phyloP scores from a whole-genome alignment of 805 yeast species.

The Candida succiphila region DNA sequence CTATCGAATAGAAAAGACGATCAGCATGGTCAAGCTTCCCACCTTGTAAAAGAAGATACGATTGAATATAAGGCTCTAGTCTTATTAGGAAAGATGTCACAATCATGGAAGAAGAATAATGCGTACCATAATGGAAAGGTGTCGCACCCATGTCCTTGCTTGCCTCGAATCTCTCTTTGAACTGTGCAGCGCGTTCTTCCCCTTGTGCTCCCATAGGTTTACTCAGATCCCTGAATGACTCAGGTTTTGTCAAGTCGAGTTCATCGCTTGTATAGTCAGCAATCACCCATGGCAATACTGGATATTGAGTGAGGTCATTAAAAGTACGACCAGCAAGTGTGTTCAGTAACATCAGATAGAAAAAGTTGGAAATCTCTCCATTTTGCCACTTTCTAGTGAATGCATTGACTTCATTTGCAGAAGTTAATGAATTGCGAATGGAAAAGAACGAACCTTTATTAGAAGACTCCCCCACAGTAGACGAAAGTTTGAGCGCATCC shows the following conservation, averaged over 20 bases:
- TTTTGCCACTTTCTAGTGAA: conserved; percentile 64
- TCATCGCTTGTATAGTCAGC: conserved; percentile 69
- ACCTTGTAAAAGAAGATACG: conserved; percentile 72
- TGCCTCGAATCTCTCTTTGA: conserved; percentile 66
- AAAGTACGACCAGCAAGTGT: conserved; percentile 84
- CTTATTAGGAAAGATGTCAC: conserved; percentile 75
- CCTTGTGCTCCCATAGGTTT: conserved; percentile 93
- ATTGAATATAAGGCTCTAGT: conserved; percentile 70
- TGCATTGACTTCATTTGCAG: conserved; percentile 34
- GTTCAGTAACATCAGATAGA: conserved; percentile 69
- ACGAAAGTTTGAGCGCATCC: conserved; percentile 42
- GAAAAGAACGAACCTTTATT: too few species aligned
- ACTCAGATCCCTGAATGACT: conserved; percentile 60
- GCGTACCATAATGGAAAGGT: conserved; percentile 89
- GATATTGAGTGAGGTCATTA: conserved; percentile 84
- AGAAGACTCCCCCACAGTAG: conserved; percentile 10
- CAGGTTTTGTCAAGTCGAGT: conserved; percentile 55
- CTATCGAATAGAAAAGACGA: conserved; percentile 62
- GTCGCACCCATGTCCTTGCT: conserved; percentile 53
- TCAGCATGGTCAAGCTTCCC: conserved; percentile 89
- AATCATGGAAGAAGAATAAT: conserved; percentile 90
- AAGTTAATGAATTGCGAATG: conserved; percentile 17
- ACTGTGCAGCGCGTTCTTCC: conserved; percentile 45
- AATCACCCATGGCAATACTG: conserved; percentile 87
- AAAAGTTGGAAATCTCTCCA: conserved; percentile 78